Evolutionary conservation across 2,329 filamentous ascomycete species (phyloP).

Genomic region (Epichloe sp.): DNA sequence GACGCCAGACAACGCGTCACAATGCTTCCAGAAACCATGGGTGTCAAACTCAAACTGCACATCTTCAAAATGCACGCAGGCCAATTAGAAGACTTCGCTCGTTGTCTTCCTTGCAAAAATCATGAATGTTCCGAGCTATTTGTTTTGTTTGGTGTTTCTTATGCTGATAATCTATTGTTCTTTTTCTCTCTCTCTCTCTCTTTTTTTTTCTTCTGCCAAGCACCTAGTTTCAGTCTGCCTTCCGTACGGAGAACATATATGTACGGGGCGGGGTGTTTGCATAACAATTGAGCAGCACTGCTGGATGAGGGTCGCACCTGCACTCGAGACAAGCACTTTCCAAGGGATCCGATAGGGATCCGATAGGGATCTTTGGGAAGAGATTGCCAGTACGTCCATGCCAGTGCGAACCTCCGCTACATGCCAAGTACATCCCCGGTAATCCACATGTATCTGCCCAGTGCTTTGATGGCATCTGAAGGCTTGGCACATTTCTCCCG

Average conservation of each 20-base stretch:
- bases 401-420: not conserved
- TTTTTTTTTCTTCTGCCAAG: not conserved
- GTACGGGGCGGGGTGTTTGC: too few relatives aligned
- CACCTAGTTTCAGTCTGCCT: not conserved
- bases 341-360: not conserved
- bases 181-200: not conserved
- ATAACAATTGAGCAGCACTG: too few relatives aligned
- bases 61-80: too few relatives aligned
- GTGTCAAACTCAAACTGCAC: too few relatives aligned
- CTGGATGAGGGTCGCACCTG: not conserved
- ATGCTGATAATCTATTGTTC: too few relatives aligned
- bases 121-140: too few relatives aligned
- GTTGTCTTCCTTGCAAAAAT: too few relatives aligned
- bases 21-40: too few relatives aligned
- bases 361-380: not conserved
- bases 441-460: not conserved
- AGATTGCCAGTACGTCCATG: not conserved
- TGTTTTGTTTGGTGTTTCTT: too few relatives aligned
- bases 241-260: not conserved
- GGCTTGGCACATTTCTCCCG: slow-evolving; percentile 4
- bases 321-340: not conserved
- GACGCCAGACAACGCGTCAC: not conserved
- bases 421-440: not conserved
- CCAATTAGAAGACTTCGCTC: too few relatives aligned
- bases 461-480: not conserved